These are phyloP conservation scores for Colletotrichum coccodes DNA, from an alignment of 2,329 filamentous ascomycete genomes.

Conservation along the genomic window DNA sequence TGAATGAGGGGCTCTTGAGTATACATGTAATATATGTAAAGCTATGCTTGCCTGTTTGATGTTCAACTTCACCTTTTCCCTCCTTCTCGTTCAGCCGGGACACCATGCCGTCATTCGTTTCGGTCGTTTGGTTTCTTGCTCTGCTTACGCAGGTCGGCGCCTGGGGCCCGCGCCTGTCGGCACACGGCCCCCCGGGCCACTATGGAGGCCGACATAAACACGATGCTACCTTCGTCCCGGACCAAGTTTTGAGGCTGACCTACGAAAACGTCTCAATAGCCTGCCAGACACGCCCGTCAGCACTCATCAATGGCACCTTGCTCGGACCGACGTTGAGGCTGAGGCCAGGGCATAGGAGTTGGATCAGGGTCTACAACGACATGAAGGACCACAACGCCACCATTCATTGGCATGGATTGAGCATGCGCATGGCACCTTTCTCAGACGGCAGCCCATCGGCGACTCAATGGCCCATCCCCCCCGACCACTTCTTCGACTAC, in stretches of 20 bases:
- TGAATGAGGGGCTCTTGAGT: background rate
- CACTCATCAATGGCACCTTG: constrained; percentile 62
- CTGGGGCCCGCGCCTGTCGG: constrained; percentile 14
- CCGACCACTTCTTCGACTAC: constrained; percentile 73
- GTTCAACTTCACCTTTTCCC: background rate
- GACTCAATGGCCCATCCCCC: constrained; percentile 73
- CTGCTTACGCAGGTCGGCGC: constrained; percentile 9
- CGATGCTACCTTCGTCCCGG: constrained; percentile 16
- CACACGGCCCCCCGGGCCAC: constrained; percentile 16
- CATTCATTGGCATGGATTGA: constrained; percentile 76
- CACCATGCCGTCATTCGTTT: constrained; percentile 18
- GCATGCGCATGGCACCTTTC: constrained; percentile 68
- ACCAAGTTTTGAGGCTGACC: constrained; percentile 10
- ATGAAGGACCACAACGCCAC: constrained; percentile 62
- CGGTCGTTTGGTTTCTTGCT: constrained; percentile 10
- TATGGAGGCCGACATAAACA: constrained; percentile 23
- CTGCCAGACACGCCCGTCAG: constrained; percentile 57
- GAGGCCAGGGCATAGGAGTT: constrained; percentile 58
- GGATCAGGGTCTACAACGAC: constrained; percentile 69
- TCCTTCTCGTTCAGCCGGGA: background rate
- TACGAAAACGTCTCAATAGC: constrained; percentile 52
- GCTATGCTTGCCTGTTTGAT: background rate
- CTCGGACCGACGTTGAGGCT: constrained; percentile 62
- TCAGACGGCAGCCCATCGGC: constrained; percentile 70
- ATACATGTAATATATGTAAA: background rate